Evolutionary conservation across 345 rosid species (phyloP), one percentile per base, ranked within the genome.

Genomic region (Pistacia integerrima): DNA sequence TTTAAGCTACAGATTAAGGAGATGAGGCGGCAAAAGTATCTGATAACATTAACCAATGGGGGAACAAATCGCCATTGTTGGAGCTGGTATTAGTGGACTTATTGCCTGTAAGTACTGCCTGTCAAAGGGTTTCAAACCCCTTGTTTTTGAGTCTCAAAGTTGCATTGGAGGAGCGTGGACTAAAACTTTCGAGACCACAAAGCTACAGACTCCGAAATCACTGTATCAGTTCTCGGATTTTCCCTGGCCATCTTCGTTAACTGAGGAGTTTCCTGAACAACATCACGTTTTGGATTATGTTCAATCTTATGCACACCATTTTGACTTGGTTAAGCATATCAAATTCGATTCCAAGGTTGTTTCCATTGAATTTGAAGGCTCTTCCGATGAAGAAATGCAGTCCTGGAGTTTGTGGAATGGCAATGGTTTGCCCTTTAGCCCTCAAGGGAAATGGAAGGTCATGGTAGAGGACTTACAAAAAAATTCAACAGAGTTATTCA

Each of bases 241-340:
- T 72, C 85, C 87, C 3, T 85, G 87, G 87, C 87, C 87, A 6
- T 66, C 65, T 66, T 82, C 86, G 0, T 80, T 85, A 55, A 11
- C 78, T 4, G 78, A 73, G 5, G 69, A 61, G 0, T 85, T 83
- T 61, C 88, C 87, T 0, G 6, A 5, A 72, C 84, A 76, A 1
- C 16, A 74, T 51, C 84, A 81, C 54, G 85, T 85, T 12, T 56
- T 76, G 13, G 80, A 69, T 20, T 83, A 85, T 36, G 11, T 85
- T 36, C 71, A 80, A 30, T 81, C 82, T 0, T 87, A 85, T 20
- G 88, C 90, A 0, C 3, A n/a, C 38, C 83, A 65, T 70, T 85
- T 81, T 70, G 81, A 80, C 73, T 60, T 84, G 80, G 46, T 79
- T 17, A 72, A 64, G 75, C 84, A 87, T 69, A 61, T 87, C 61